Conservation (phyloP, 495 filamentous ascomycete genomes). For the Neurospora intermedia region DNA sequence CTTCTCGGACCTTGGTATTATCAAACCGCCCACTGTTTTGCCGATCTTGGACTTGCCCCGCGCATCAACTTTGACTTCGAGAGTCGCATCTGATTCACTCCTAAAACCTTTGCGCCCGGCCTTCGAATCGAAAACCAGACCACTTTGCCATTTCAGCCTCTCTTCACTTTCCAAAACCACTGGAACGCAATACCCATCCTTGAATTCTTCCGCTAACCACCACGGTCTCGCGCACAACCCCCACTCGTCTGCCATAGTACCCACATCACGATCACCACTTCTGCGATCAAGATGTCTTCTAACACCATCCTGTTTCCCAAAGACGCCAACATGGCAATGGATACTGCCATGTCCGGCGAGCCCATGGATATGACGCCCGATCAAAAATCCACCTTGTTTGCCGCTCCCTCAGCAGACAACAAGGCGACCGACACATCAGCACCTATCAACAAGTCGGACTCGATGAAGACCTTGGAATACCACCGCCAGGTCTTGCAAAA, state of each 20-base stretch:
- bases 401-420: constrained; percentile 6
- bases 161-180: not conserved
- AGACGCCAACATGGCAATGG: constrained; percentile 45
- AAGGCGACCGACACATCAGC: constrained; percentile 15
- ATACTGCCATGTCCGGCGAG: constrained; percentile 4
- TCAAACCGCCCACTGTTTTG: not conserved
- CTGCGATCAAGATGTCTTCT: constrained; percentile 17
- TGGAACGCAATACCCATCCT: not conserved
- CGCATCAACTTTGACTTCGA: not conserved
- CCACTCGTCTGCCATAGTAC: not conserved
- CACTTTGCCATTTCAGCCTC: not conserved
- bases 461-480: constrained; percentile 59
- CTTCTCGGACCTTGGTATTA: not conserved
- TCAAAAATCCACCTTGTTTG: not conserved
- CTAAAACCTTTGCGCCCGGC: not conserved
- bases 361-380: constrained; percentile 16
- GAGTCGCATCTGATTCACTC: not conserved
- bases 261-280: not conserved
- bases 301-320: constrained; percentile 41
- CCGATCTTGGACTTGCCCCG: not conserved
- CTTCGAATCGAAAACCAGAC: not conserved
- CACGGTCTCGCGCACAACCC: not conserved
- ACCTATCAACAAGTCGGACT: constrained; percentile 26
- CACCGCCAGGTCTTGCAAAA: constrained; percentile 68
- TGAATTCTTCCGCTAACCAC: not conserved